phyloP scores from a whole-genome alignment of 2,329 filamentous ascomycete genomes.

The Coccinonectria pachysandricola region DNA sequence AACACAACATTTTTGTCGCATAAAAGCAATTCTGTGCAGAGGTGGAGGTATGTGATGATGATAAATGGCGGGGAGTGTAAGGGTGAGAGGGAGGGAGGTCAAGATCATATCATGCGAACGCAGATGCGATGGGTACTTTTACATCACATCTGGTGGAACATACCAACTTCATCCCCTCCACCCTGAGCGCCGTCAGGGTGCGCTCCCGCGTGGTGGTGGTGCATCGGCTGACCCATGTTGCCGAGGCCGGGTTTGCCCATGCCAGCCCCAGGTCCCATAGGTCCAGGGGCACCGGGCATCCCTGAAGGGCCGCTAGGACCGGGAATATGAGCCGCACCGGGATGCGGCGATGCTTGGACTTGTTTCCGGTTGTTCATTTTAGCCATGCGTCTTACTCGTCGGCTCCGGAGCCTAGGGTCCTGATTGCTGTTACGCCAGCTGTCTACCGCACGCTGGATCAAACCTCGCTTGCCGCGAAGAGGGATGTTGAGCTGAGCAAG shows the following conservation, averaged over 20 bases:
- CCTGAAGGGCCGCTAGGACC: constrained; percentile 55
- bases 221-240: constrained; percentile 55
- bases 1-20: constrained; percentile 21
- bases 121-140: constrained; percentile 24
- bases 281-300: constrained; percentile 50
- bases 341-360: constrained; percentile 48
- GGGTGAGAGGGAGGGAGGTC: constrained; percentile 9
- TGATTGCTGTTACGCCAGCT: constrained; percentile 99
- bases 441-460: constrained; percentile 95
- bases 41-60: constrained; percentile 5
- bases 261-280: constrained; percentile 48
- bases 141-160: constrained; percentile 89
- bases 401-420: constrained; percentile 80
- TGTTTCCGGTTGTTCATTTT: constrained; percentile 87
- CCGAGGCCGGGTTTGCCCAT: constrained; percentile 58
- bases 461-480: constrained; percentile 81
- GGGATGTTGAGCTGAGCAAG: constrained; percentile 86
- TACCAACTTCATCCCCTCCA: constrained; percentile 84
- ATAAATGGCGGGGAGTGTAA: constrained; percentile 5
- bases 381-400: constrained; percentile 86
- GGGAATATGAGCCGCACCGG: constrained; percentile 52
- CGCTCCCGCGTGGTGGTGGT: constrained; percentile 50
- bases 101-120: constrained; percentile 23
- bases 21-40: constrained; percentile 13
- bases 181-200: constrained; percentile 46